Evolutionary conservation across 1,284 basidiomycete genomes (phyloP), one percentile per base, ranked within the genome.

Genomic region (Pholiota adiposa): DNA sequence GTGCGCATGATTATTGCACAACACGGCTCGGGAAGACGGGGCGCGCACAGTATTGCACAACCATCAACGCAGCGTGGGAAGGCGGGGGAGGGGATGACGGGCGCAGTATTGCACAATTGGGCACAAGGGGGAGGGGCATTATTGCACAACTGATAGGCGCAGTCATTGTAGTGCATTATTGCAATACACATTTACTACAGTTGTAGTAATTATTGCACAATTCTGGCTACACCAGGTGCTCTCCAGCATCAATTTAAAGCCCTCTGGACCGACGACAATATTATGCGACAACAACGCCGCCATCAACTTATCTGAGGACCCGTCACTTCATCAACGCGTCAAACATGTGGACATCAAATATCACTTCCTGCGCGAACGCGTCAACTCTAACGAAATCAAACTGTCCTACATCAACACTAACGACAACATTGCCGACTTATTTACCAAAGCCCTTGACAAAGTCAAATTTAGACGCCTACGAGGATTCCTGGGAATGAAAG

Each of bases 341-440:
- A 69, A 69, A 63, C 68, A 69, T 43, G 55, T 69, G 34, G 59
- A 69, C 21, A 56, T 60, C 27, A 57, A 61, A 48, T 41, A 49
- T 44, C 60, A 61, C n/a, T 61, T 40, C 18, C 51, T 61, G 4
- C 50, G 55, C 8, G 64, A 63, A 51, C 33, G 52, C 2, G 58
- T 62, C 2, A 33, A 65, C 6, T 16, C 31, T 4, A 33, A 27
- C 6, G 51, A 61, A 31, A 50, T 65, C 6, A n/a, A 1, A 11
- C 33, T 61, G 5, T 9, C 43, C 19, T 65, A 65, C 52, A 55
- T 65, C 38, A 56, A 59, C 23, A 63, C 64, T 3, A 57, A 58
- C 1, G 58, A 65, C 23, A 65, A 65, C 46, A 40, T 62, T 2
- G 62, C 60, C 12, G 58, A 65, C 34, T 41, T 62, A 14, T 62